Percentiles rank a stretch among this genome's conserved stretches.
These are phyloP conservation scores for Saccharomycopsis malanga DNA, from an alignment of 805 yeast genomes.

Conservation along the genomic window DNA sequence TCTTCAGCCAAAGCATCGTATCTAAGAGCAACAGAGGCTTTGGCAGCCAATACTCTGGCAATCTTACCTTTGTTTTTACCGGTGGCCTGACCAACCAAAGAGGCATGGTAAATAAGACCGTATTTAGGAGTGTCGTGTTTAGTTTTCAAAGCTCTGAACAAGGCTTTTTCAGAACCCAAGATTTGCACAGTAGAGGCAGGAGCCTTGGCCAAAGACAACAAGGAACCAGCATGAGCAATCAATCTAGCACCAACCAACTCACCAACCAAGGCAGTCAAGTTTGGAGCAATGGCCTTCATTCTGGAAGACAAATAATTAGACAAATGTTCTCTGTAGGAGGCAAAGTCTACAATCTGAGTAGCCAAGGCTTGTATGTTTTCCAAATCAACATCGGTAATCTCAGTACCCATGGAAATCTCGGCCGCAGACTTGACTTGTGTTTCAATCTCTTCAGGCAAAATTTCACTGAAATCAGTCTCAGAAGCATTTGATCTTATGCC, in stretches of 20 bases:
- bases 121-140: conserved; percentile 96
- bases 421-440: conserved; percentile 92
- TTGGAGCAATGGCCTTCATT: conserved; percentile 99
- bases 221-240: conserved; percentile 94
- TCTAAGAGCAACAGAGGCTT: conserved; percentile 94
- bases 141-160: conserved; percentile 92
- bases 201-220: conserved; percentile 91
- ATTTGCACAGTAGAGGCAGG: conserved; percentile 98
- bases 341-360: conserved; percentile 91
- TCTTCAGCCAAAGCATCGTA: conserved; percentile 97
- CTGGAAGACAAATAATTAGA: conserved; percentile 86
- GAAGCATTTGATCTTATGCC: conserved; percentile 89
- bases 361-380: conserved; percentile 86
- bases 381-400: conserved; percentile 86
- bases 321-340: conserved; percentile 93
- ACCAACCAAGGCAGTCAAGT: conserved; percentile 90
- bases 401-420: conserved; percentile 99
- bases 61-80: conserved; percentile 98
- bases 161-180: conserved; percentile 94
- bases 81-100: conserved; percentile 88
- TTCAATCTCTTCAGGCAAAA: conserved; percentile 90
- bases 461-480: conserved; percentile 81
- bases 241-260: conserved; percentile 98
- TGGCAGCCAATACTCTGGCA: conserved; percentile 97
- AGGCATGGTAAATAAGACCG: conserved; percentile 91